These are phyloP conservation scores for Coelastrella sp. DNA, from an alignment of 139 green algal species.

Conservation along the genomic window DNA sequence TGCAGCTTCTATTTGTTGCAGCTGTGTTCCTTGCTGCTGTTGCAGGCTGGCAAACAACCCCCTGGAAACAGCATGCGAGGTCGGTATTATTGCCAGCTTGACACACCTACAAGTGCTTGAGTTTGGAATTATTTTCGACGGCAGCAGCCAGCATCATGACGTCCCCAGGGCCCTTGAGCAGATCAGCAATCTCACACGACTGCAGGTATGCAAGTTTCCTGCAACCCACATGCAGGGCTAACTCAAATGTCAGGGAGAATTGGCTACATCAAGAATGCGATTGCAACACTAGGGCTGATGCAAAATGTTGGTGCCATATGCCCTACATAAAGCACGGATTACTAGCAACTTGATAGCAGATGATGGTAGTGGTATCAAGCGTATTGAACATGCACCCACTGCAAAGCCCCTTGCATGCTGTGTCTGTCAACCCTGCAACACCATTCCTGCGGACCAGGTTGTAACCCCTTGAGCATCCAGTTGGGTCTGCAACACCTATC, in stretches of 20 bases:
- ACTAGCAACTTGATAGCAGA: too few species aligned
- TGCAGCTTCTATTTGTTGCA: not conserved
- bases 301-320: too few species aligned
- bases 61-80: constrained; percentile 31
- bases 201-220: constrained; percentile 31
- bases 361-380: too few species aligned
- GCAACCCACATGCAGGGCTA: too few species aligned
- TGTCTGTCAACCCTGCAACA: too few species aligned
- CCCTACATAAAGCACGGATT: too few species aligned
- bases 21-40: not conserved
- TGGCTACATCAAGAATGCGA: too few species aligned
- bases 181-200: not conserved
- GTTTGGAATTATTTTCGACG: constrained; percentile 42
- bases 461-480: not conserved
- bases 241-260: too few species aligned
- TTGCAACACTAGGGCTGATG: too few species aligned
- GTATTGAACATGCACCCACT: too few species aligned
- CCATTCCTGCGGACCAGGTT: not conserved
- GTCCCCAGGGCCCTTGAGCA: constrained; percentile 33
- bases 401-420: too few species aligned
- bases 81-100: constrained; percentile 22
- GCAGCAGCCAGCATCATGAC: constrained; percentile 33
- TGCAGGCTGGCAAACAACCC: constrained; percentile 37
- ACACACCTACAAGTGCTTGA: constrained; percentile 33
- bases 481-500: not conserved